phyloP scores from a whole-genome alignment of 306 rosid species.

The Trifolium pratense region DNA sequence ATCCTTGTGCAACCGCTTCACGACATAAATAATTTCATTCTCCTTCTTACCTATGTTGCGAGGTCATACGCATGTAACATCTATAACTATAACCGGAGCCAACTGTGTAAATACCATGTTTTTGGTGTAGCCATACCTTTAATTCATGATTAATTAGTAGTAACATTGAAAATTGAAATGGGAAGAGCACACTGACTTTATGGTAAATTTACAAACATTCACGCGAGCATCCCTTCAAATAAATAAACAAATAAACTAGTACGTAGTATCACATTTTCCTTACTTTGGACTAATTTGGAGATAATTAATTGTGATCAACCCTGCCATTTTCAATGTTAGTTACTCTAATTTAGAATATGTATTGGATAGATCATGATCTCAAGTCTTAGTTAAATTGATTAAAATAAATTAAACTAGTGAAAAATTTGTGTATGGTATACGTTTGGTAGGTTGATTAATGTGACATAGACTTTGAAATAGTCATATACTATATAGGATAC shows the following conservation, averaged over 20 bases:
- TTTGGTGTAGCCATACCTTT: too few species aligned
- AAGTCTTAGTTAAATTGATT: conserved; percentile 19
- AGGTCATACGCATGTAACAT: too few species aligned
- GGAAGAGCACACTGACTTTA: conserved; percentile 10
- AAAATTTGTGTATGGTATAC: conserved; percentile 6
- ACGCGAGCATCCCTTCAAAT: not conserved
- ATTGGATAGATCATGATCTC: not conserved
- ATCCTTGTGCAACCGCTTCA: too few species aligned
- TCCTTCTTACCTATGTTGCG: too few species aligned
- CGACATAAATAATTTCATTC: too few species aligned
- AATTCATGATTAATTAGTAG: conserved; percentile 6
- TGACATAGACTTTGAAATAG: conserved; percentile 35
- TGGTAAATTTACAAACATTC: conserved; percentile 1
- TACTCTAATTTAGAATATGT: conserved; percentile 11
- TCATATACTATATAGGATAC: not conserved
- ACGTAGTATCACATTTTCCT: not conserved
- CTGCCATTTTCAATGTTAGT: conserved; percentile 27
- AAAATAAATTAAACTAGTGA: not conserved
- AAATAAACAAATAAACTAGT: not conserved
- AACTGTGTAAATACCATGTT: too few species aligned
- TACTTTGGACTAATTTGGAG: not conserved
- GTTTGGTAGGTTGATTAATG: conserved; percentile 30
- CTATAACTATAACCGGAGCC: too few species aligned
- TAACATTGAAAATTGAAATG: conserved; percentile 6
- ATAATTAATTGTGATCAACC: not conserved